phyloP scores from a whole-genome alignment of 163 green algal genomes.

The Chlamydomonas reinhardtii region DNA sequence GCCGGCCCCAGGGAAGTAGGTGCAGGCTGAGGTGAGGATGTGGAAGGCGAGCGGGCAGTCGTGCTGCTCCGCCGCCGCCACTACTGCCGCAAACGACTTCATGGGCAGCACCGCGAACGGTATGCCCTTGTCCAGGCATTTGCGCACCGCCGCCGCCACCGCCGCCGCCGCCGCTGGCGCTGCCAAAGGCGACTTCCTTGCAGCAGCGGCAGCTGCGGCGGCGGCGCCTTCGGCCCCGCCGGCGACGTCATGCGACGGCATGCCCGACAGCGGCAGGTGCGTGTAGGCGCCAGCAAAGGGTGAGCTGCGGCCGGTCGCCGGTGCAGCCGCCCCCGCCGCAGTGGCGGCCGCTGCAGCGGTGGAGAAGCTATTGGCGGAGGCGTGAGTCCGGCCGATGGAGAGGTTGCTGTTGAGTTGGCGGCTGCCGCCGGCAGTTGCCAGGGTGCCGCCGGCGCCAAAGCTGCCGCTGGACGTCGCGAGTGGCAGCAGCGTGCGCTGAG shows the following conservation, averaged over 20 bases:
- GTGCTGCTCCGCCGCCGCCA: slow-evolving; percentile 22
- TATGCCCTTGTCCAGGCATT: slow-evolving; percentile 35
- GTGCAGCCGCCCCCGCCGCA: too few species aligned
- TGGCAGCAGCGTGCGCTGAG: slow-evolving; percentile 9
- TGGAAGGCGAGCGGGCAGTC: slow-evolving; percentile 2
- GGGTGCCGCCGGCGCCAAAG: too few species aligned
- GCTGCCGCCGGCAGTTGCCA: not conserved
- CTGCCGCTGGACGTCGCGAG: not conserved
- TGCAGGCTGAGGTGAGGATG: slow-evolving; percentile 3
- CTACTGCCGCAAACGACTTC: not conserved
- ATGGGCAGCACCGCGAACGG: slow-evolving; percentile 13
- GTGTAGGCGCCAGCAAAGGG: not conserved
- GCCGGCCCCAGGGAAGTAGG: slow-evolving; percentile 10
- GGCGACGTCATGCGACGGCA: not conserved
- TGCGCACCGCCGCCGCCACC: not conserved
- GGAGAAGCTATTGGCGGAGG: too few species aligned
- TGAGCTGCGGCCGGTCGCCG: not conserved
- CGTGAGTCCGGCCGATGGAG: not conserved
- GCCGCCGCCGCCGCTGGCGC: not conserved
- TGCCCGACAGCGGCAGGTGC: not conserved
- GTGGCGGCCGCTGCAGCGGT: too few species aligned
- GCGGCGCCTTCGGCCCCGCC: not conserved
- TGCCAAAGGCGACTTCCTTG: not conserved
- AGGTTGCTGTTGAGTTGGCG: not conserved
- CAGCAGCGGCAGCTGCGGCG: not conserved